Evolutionary conservation across 306 rosid genomes (phyloP).

Genomic region (Cucurbita ficifolia): DNA sequence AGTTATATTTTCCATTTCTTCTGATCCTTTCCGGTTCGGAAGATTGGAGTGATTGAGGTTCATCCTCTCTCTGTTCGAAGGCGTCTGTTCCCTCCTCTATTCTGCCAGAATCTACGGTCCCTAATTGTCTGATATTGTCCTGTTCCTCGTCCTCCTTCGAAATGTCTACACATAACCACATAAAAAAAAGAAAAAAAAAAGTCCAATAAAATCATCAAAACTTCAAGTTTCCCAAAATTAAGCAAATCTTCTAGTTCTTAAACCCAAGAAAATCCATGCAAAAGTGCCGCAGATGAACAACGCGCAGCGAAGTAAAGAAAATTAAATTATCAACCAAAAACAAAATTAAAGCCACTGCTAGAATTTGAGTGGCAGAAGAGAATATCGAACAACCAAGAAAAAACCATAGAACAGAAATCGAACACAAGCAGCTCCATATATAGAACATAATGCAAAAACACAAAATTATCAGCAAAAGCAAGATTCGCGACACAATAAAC

Average conservation of each 20-base stretch:
- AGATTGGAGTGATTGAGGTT: slow-evolving; percentile 30
- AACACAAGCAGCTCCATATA: not conserved
- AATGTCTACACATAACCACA: not conserved
- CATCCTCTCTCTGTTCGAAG: slow-evolving; percentile 28
- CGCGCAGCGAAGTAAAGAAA: not conserved
- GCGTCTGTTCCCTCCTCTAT: slow-evolving; percentile 31
- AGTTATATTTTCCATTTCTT: slow-evolving; percentile 50
- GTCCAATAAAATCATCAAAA: not conserved
- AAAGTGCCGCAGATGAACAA: not conserved
- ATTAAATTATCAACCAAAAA: not conserved
- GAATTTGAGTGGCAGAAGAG: not conserved
- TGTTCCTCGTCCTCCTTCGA: slow-evolving; percentile 14
- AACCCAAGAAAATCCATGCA: not conserved
- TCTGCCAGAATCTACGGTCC: slow-evolving; percentile 25
- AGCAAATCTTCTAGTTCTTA: not conserved
- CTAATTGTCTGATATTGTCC: slow-evolving; percentile 10
- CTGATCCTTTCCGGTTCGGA: slow-evolving; percentile 24
- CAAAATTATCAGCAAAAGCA: not conserved
- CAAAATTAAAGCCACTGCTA: not conserved
- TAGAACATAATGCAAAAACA: not conserved
- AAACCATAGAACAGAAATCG: not conserved
- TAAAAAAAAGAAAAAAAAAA: not conserved
- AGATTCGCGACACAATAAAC: not conserved
- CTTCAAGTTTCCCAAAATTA: not conserved
- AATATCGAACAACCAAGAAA: not conserved